Base-by-base conservation (phyloP, 371 early-diverging fungal genomes). In the Rhizomucor miehei region DNA sequence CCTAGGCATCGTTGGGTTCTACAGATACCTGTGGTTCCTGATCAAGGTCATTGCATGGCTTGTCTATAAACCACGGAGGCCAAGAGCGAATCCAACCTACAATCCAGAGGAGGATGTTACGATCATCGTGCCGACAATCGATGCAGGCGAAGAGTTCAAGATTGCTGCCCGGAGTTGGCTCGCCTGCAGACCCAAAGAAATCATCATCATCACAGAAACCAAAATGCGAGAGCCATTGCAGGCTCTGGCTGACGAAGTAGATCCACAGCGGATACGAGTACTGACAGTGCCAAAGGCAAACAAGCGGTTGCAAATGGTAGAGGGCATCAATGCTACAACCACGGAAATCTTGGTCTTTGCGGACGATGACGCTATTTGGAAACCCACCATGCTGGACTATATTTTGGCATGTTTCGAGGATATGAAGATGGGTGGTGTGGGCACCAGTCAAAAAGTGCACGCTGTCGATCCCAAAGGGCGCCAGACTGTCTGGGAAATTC, bases 361-460 rank as follows among this genome's bases (percentile, higher is more conserved):
- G n/a, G 86, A 87, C 51, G 88, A 87, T 47, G 86, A 85, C 51
- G 88, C 83, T n/a, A 75, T 86, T 48, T 87, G 88, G 86, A 71
- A 71, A 4, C 77, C 79, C 0, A 79, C 79, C n/a, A 71, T 76
- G 67, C 66, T 85, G 9, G 73, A 75, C 36, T 87, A 82, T 57
- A 77, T 85, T 51, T 67, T 87, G 39, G 86, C 85, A 3, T 86
- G 86, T 39, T 87, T 87, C 65, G 88, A 87, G 56, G 84, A 87
- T 56, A 71, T 75, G 45, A 73, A 80, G 59, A 84, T 87, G 84
- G 88, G 88, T 19, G 88, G 86, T 13, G 86, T 87, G 3, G 86
- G 86, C 6, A 87, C 86, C 1, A 68, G 76, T n/a, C 88, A 87
- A 57, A 81, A 73, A 1, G 88, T 86, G 11, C 72, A 84, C 17